A percentile compares a stretch with the other conserved stretches of the same genome.
Conservation (phyloP, 441 rosid species). For the Francoa sonchifolia region DNA sequence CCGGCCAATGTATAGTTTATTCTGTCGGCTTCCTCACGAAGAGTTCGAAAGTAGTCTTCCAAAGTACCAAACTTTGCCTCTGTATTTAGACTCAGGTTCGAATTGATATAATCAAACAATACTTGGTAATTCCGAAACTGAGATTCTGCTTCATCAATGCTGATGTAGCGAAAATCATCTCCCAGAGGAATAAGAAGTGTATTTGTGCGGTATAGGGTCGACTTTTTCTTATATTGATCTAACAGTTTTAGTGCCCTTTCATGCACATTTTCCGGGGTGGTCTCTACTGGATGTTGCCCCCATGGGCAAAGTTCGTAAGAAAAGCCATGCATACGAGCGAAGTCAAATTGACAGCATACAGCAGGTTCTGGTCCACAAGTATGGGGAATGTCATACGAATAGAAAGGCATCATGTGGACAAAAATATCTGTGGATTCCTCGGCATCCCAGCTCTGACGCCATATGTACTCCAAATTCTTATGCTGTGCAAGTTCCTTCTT, state of each 20-base stretch:
- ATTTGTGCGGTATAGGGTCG: constrained; percentile 74
- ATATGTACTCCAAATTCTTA: constrained; percentile 77
- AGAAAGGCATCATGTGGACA: constrained; percentile 98
- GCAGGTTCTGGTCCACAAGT: constrained; percentile 99
- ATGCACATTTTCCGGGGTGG: constrained; percentile 58
- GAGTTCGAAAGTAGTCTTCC: constrained; percentile 73
- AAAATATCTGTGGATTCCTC: constrained; percentile 88
- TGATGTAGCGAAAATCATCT: constrained; percentile 87
- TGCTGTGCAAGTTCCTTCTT: constrained; percentile 88
- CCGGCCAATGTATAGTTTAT: constrained; percentile 65
- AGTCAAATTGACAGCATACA: constrained; percentile 92
- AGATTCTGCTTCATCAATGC: constrained; percentile 76
- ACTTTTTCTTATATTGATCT: constrained; percentile 91
- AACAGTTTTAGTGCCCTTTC: constrained; percentile 71
- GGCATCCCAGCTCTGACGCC: constrained; percentile 97
- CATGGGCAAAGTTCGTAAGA: constrained; percentile 74
- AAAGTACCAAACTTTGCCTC: constrained; percentile 86
- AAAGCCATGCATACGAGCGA: constrained; percentile 56
- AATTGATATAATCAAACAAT: constrained; percentile 83
- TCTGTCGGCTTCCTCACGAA: constrained; percentile 79
- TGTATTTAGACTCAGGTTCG: constrained; percentile 67
- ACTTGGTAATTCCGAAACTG: constrained; percentile 86
- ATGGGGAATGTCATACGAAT: constrained; percentile 91
- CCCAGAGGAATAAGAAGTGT: constrained; percentile 94
- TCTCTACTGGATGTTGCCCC: constrained; percentile 67